These are phyloP conservation scores for Naematelia aurantialba DNA, from an alignment of 768 basidiomycete genomes.

Conservation along the genomic window DNA sequence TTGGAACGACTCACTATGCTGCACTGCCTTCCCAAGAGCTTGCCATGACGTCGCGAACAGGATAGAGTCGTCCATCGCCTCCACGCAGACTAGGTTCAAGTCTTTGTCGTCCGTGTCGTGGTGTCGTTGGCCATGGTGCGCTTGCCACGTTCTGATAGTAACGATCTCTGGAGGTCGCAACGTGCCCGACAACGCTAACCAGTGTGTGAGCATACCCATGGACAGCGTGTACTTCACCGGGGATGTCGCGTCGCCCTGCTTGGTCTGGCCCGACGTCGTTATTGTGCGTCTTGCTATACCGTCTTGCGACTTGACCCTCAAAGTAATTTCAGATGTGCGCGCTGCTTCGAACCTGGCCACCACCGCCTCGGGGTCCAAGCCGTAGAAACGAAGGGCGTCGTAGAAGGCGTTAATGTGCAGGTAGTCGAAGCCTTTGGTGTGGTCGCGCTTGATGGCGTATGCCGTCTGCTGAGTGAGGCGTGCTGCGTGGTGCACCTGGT, in stretches of 20 bases:
- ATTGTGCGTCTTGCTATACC: constrained; percentile 7
- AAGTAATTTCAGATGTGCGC: constrained; percentile 2
- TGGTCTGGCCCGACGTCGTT: constrained; percentile 13
- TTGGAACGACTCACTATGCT: constrained; percentile 11
- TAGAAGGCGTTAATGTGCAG: constrained; percentile 4
- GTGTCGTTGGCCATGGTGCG: background rate
- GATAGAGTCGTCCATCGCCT: constrained; percentile 24
- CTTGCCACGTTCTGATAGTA: background rate
- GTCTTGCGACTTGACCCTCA: constrained; percentile 20
- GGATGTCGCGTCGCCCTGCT: constrained; percentile 15
- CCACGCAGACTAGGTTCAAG: constrained; percentile 4
- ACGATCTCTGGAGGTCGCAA: background rate
- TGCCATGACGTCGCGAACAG: constrained; percentile 5
- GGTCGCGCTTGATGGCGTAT: constrained; percentile 17
- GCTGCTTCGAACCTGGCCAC: constrained; percentile 11
- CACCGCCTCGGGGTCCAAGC: background rate
- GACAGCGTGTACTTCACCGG: constrained; percentile 22
- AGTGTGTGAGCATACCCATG: constrained; percentile 19
- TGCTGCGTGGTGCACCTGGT: constrained; percentile 8
- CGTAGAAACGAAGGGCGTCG: constrained; percentile 14
- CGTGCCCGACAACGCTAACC: background rate
- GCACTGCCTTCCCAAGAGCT: background rate
- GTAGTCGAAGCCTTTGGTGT: constrained; percentile 20
- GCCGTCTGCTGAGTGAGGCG: background rate
- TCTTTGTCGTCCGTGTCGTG: background rate